These are phyloP conservation scores for Scheffersomyces ergatensis DNA, from an alignment of 805 yeast species.

Conservation along the genomic window DNA sequence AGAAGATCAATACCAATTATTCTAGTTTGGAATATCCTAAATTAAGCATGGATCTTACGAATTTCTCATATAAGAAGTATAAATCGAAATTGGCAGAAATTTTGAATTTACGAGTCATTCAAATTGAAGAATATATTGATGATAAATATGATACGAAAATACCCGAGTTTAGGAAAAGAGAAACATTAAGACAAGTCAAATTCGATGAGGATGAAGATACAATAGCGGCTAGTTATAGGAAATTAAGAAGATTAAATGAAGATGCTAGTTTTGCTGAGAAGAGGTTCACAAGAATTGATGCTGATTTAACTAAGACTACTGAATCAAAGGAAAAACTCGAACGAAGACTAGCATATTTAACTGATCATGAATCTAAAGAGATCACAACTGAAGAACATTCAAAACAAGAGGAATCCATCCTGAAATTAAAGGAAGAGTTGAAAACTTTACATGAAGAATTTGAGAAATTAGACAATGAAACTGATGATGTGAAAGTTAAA, in stretches of 20 bases:
- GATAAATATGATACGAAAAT: slow-evolving; percentile 11
- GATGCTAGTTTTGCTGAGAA: slow-evolving; percentile 30
- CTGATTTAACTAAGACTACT: slow-evolving; percentile 20
- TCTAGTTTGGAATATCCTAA: neutral
- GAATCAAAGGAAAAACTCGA: slow-evolving; percentile 12
- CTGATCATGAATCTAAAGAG: slow-evolving; percentile 3
- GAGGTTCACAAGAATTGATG: slow-evolving; percentile 29
- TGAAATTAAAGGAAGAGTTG: slow-evolving; percentile 25
- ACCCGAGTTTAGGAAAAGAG: slow-evolving; percentile 20
- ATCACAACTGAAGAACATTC: slow-evolving; percentile 3
- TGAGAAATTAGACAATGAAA: slow-evolving; percentile 22
- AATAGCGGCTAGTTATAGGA: slow-evolving; percentile 29
- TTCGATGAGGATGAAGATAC: slow-evolving; percentile 32
- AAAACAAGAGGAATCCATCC: slow-evolving; percentile 19
- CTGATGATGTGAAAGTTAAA: slow-evolving; percentile 23
- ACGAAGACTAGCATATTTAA: slow-evolving; percentile 10
- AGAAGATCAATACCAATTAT: slow-evolving; percentile 16
- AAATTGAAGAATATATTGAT: slow-evolving; percentile 14
- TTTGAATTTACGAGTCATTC: slow-evolving; percentile 18
- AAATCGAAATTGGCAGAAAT: slow-evolving; percentile 27
- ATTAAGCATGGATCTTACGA: neutral
- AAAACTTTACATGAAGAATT: slow-evolving; percentile 21
- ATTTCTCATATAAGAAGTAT: slow-evolving; percentile 23
- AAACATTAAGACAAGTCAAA: slow-evolving; percentile 28
- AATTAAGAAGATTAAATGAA: slow-evolving; percentile 33